Conservation (phyloP, 306 rosid genomes). For the Canavalia gladiata region DNA sequence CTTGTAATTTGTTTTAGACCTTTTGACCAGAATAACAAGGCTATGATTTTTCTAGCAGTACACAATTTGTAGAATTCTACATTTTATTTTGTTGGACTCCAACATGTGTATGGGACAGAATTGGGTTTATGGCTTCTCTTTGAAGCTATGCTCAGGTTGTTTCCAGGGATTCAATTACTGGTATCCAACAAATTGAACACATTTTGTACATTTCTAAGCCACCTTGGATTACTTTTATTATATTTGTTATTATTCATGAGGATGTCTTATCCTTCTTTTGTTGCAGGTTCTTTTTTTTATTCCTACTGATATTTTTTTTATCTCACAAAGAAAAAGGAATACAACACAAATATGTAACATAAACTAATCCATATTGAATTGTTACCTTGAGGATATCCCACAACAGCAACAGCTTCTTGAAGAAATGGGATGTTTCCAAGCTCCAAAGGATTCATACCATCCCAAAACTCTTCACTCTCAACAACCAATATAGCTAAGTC, state of each 20-base stretch:
- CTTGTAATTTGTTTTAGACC: neutral
- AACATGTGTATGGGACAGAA: neutral
- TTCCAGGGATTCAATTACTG: neutral
- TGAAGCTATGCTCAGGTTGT: neutral
- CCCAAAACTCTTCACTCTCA: slow-evolving; percentile 80
- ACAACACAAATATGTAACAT: slow-evolving; percentile 7
- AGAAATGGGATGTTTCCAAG: slow-evolving; percentile 85
- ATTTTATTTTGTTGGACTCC: neutral
- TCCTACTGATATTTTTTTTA: neutral
- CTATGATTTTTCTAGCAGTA: neutral
- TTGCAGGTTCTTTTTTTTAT: neutral
- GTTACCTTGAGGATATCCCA: slow-evolving; percentile 94
- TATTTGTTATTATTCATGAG: neutral
- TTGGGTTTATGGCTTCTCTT: slow-evolving; percentile 1
- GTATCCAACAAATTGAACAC: slow-evolving; percentile 1
- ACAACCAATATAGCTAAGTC: slow-evolving; percentile 82
- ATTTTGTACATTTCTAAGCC: neutral
- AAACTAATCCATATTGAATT: slow-evolving; percentile 1
- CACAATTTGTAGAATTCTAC: neutral
- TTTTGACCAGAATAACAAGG: neutral
- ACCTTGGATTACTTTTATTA: neutral
- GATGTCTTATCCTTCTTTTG: neutral
- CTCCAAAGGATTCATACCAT: slow-evolving; percentile 70
- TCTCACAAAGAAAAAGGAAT: neutral
- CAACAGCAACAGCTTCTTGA: slow-evolving; percentile 93